phyloP scores from a whole-genome alignment of 352 stramenopile species.

The Globisporangium lucens region DNA sequence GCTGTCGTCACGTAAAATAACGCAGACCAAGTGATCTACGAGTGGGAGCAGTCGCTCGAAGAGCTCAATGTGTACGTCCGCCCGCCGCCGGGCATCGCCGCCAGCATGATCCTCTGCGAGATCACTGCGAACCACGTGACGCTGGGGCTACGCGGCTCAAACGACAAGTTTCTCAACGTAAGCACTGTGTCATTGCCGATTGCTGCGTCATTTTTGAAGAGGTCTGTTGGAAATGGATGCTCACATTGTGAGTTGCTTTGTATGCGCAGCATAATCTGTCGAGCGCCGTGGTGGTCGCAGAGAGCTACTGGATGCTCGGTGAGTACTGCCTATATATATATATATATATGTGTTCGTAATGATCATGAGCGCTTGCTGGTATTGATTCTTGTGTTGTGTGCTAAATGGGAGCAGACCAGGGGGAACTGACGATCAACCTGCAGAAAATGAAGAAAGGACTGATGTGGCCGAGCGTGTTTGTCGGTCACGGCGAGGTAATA shows the following conservation, averaged over 20 bases:
- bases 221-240: background rate
- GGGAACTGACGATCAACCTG: conserved; percentile 91
- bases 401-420: conserved; percentile 48
- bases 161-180: conserved; percentile 93
- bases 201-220: background rate
- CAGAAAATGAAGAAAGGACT: conserved; percentile 96
- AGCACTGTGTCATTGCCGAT: background rate
- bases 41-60: conserved; percentile 96
- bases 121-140: conserved; percentile 89
- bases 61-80: conserved; percentile 96
- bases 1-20: conserved; percentile 15
- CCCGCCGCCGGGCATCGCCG: conserved; percentile 80
- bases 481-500: conserved; percentile 68
- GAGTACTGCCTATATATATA: background rate
- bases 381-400: background rate
- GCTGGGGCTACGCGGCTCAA: conserved; percentile 85
- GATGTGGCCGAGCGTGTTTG: conserved; percentile 91
- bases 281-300: conserved; percentile 89
- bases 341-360: background rate
- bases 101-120: conserved; percentile 82
- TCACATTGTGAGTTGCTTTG: background rate
- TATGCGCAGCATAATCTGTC: conserved; percentile 84
- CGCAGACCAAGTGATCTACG: conserved; percentile 88
- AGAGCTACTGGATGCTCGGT: conserved; percentile 97
- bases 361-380: background rate